Evolutionary conservation across 495 filamentous ascomycete species (phyloP), one percentile per base, ranked within the genome.

Genomic region (Penicillium desertorum): DNA sequence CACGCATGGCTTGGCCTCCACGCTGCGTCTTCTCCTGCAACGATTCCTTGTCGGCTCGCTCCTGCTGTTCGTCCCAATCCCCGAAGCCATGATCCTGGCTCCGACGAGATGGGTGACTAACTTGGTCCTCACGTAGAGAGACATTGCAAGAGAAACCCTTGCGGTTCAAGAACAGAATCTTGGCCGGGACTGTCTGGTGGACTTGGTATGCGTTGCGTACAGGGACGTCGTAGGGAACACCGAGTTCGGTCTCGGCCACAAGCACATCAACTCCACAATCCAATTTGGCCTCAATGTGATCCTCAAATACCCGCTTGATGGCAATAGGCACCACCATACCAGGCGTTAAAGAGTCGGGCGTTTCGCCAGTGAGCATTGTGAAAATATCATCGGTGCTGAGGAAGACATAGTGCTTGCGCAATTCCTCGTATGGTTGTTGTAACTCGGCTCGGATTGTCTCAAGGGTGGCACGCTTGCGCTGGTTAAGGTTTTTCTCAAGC

Each of bases 341-440:
- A 63, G 90, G 85, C 25, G 79, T 81, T 20, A 98, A 76, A 0
- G 91, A 89, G 0, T 96, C 91, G 37, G 79, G 73, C 2, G 89
- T 98, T 68, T 98, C 94, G 49, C 94, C 95, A 0, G 94, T 97
- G 44, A 97, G 85, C 91, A 96, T 96, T 45, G 91, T 92, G 71
- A 97, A 98, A 64, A 96, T 87, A 59, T 96, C 90, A 27, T 96
- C 90, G 0, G 84, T 77, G 29, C 75, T 76, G 9, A 96, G 79
- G 43, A 84, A 70, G 14, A 83, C 77, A 65, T 94, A 98, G 51
- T 85, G 86, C 60, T 88, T 88, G 17, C 94, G 87, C 45, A 98
- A 76, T 66, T 98, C 94, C 72, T 98, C 94, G 67, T 96, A 98
- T 6, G 95, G 92, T 37, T 88, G 84, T 59, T 92, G 86, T 37